Percentiles rank a stretch among this genome's conserved stretches.
These are phyloP conservation scores for Penicillium soppii DNA, from an alignment of 495 filamentous ascomycete species.

Conservation along the genomic window DNA sequence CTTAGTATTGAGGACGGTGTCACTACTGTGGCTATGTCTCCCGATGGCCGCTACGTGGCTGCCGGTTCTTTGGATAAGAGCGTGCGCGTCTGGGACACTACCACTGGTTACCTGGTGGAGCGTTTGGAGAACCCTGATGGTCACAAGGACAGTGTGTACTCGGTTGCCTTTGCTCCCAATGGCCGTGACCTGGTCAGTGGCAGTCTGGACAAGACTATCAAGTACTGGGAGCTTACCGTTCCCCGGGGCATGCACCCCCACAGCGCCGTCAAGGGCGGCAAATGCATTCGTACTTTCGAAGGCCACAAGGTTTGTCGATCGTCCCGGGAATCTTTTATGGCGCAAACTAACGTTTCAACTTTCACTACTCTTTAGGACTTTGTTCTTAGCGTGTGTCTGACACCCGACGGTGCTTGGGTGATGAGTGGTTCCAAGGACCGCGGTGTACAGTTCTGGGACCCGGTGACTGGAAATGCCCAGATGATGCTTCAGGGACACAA, in stretches of 20 bases:
- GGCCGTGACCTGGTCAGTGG: slow-evolving; percentile 85
- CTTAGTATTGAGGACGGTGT: slow-evolving; percentile 88
- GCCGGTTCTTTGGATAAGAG: slow-evolving; percentile 89
- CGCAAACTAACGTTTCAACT: slow-evolving; percentile 10
- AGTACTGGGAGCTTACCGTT: slow-evolving; percentile 85
- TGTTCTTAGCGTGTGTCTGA: slow-evolving; percentile 84
- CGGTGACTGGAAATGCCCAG: slow-evolving; percentile 80
- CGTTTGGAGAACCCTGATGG: slow-evolving; percentile 82
- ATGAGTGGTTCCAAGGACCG: slow-evolving; percentile 89
- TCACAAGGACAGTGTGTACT: slow-evolving; percentile 91
- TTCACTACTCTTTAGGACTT: no score
- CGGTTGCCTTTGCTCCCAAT: slow-evolving; percentile 85
- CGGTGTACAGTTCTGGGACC: slow-evolving; percentile 92
- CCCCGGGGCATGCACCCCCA: slow-evolving; percentile 62
- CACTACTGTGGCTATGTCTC: slow-evolving; percentile 89
- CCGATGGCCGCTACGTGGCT: slow-evolving; percentile 80
- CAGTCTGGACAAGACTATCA: slow-evolving; percentile 91
- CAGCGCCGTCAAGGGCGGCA: slow-evolving; percentile 67
- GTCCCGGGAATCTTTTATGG: neutral
- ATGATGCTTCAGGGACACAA: slow-evolving; percentile 93
- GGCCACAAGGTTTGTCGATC: slow-evolving; percentile 73
- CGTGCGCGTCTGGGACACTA: slow-evolving; percentile 85
- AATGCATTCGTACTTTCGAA: slow-evolving; percentile 86
- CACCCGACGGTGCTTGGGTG: slow-evolving; percentile 85
- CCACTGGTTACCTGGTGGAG: slow-evolving; percentile 76